These are phyloP conservation scores for Exophiala dermatitidis DNA, from an alignment of 2,329 filamentous ascomycete genomes.

Conservation along the genomic window DNA sequence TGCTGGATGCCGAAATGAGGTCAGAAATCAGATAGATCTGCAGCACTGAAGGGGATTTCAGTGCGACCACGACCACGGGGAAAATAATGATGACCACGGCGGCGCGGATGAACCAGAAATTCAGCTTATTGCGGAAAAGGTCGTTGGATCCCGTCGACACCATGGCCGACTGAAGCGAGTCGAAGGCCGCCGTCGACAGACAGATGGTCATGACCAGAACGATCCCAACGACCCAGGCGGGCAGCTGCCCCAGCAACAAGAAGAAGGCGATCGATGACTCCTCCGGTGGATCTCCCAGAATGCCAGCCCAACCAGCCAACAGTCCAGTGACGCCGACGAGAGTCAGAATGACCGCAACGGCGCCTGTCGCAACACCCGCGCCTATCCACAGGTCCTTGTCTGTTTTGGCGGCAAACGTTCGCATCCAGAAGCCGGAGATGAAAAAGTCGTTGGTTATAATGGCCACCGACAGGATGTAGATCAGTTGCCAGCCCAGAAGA, in stretches of 20 bases:
- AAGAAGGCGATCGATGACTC: constrained; percentile 68
- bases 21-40: constrained; percentile 80
- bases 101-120: constrained; percentile 64
- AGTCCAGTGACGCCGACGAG: constrained; percentile 67
- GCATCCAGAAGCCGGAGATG: constrained; percentile 75
- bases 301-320: constrained; percentile 70
- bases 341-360: constrained; percentile 61
- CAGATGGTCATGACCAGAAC: constrained; percentile 73
- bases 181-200: constrained; percentile 70
- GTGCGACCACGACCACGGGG: constrained; percentile 65
- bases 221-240: constrained; percentile 73
- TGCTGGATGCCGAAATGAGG: constrained; percentile 66
- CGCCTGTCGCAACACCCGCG: constrained; percentile 58
- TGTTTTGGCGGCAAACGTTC: constrained; percentile 69
- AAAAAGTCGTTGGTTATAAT: constrained; percentile 83
- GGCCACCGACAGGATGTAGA: constrained; percentile 77
- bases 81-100: constrained; percentile 66
- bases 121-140: constrained; percentile 72
- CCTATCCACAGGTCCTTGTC: constrained; percentile 73
- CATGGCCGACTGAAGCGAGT: constrained; percentile 75
- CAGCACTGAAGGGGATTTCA: constrained; percentile 65
- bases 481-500: constrained; percentile 73
- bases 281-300: constrained; percentile 54
- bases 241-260: constrained; percentile 62
- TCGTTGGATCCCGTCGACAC: constrained; percentile 80